Evolutionary conservation across 176 grass and related monocot species (phyloP).

Genomic region (Microstegium vimineum): DNA sequence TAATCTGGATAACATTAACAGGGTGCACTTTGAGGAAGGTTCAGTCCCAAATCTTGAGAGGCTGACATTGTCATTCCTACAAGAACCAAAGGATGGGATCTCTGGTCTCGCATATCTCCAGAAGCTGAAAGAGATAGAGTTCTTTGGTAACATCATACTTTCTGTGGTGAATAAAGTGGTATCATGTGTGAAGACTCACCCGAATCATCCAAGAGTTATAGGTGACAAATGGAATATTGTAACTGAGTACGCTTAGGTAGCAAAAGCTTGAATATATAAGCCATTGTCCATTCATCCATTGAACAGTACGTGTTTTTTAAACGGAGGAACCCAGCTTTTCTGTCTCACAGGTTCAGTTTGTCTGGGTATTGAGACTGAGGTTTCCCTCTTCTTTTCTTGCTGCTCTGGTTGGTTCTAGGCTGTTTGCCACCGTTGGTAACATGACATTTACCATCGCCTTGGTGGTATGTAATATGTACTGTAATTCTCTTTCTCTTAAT

Average conservation of each 20-base stretch:
- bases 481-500: no score
- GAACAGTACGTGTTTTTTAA: no score
- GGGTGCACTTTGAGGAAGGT: conserved; percentile 1
- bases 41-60: conserved; percentile 9
- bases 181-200: conserved; percentile 7
- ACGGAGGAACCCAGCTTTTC: no score
- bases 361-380: no score
- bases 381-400: no score
- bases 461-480: no score
- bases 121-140: not conserved
- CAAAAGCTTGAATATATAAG: not conserved
- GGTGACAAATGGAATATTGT: conserved; percentile 18
- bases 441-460: no score
- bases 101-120: not conserved
- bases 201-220: conserved; percentile 18
- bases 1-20: conserved; percentile 16
- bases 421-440: no score
- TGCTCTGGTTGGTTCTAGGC: no score
- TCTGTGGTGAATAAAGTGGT: not conserved
- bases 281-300: no score
- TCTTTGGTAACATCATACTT: conserved; percentile 16
- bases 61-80: not conserved
- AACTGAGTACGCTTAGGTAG: conserved; percentile 5
- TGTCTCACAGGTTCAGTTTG: no score
- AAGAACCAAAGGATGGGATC: not conserved